Conservation (phyloP, 2,329 filamentous ascomycete genomes). For the Coleophoma cylindrospora region DNA sequence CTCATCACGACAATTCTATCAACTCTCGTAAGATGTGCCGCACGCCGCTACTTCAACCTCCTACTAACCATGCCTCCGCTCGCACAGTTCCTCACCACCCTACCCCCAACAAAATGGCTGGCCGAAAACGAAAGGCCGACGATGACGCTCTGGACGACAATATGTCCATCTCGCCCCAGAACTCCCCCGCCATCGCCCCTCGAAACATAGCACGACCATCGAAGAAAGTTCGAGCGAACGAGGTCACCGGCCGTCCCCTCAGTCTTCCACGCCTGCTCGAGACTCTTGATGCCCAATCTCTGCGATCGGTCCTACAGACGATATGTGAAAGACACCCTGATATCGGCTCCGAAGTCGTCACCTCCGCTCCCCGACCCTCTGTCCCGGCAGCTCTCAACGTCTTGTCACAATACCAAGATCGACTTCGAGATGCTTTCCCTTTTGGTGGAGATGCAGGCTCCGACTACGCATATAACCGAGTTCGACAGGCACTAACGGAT, state of each 20-base stretch:
- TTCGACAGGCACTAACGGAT: slow-evolving; percentile 73
- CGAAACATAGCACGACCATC: slow-evolving; percentile 62
- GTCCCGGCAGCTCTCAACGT: slow-evolving; percentile 76
- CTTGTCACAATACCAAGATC: slow-evolving; percentile 74
- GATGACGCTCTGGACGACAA: slow-evolving; percentile 72
- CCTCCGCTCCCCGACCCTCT: slow-evolving; percentile 80
- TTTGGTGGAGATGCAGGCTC: slow-evolving; percentile 78
- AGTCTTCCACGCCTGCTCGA: slow-evolving; percentile 78
- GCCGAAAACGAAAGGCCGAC: slow-evolving; percentile 81
- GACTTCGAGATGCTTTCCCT: slow-evolving; percentile 75
- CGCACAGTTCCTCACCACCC: slow-evolving; percentile 37
- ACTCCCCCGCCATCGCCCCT: slow-evolving; percentile 70
- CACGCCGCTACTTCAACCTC: slow-evolving; percentile 37
- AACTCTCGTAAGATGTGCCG: slow-evolving; percentile 35
- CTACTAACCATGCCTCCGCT: slow-evolving; percentile 8
- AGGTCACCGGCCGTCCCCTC: slow-evolving; percentile 62
- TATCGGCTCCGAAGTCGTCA: slow-evolving; percentile 78
- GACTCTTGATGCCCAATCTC: slow-evolving; percentile 79
- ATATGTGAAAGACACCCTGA: slow-evolving; percentile 88
- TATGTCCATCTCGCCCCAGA: slow-evolving; percentile 85
- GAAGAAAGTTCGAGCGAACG: slow-evolving; percentile 60
- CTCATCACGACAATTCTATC: slow-evolving; percentile 46
- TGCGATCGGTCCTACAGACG: slow-evolving; percentile 81
- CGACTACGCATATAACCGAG: slow-evolving; percentile 92
- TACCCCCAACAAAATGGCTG: slow-evolving; percentile 37